Evolutionary conservation across 2,329 filamentous ascomycete species (phyloP), one percentile per base, ranked within the genome.

Genomic region (Clonostachys solani): DNA sequence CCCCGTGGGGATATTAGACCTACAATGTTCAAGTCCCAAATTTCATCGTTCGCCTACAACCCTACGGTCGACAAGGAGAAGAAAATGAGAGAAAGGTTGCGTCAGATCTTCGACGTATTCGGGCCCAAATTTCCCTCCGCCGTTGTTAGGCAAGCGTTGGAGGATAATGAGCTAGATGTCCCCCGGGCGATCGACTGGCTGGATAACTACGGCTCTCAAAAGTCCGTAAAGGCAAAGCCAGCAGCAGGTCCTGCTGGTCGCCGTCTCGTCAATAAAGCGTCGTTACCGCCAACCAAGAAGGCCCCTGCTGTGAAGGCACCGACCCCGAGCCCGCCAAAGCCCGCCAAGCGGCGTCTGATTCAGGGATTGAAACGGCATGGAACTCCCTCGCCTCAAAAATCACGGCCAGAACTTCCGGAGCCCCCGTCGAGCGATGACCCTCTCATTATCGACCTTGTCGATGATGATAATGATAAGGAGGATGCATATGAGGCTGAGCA

Each of bases 1-100:
- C 72, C 74, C 3, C 78, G 83, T 43, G 76, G 77, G 40, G 83
- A 83, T 37, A 85, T 82, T 17, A 80, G 76, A 13, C 86, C 83
- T 0, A 84, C 86, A 33, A 68, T 67, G 15, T 79, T 80, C 55
- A 68, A 65, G 52, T 60, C 66, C 37, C 68, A 69, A 52, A 56
- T 71, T 40, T 61, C 65, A 18, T 51, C 58, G n/a, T 64, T 64
- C 53, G 50, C 61, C 18, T 80, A 84, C 48, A 74, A 80, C 29
- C 72, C 17, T 8, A 15, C 2, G 10, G 35, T 5, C 4, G 43
- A 43, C 33, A 46, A 43, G n/a, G 63, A 66, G 40, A 67, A 50
- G 40, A 49, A 66, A 35, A 77, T 48, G 19, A 59, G 54, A 42
- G 54, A 47, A 33, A 67, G 60, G 43, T 49, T 72, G 29, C 58